Evolutionary conservation across 345 rosid species (phyloP), one percentile per base, ranked within the genome.

Genomic region (Lumnitzera racemosa): DNA sequence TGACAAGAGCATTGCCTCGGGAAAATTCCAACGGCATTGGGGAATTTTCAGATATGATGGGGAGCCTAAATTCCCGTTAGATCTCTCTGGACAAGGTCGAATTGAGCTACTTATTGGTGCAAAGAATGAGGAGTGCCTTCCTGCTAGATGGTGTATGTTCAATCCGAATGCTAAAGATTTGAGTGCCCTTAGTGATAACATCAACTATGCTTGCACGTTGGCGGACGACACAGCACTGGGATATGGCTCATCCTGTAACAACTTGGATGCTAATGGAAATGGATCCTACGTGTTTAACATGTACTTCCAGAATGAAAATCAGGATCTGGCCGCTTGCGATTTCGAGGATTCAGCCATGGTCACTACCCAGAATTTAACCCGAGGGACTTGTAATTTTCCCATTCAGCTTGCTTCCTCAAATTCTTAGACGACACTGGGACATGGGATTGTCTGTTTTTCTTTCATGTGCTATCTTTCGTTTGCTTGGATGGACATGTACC

Each of bases 11-110:
- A 73, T 87, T 53, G 96, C 84, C 50, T 97, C 97, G 0, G 99
- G 99, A 41, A 74, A 61, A 53, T 94, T 90, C 25, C 97, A 94
- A 77, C 95, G 99, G 24, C 97, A 94, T 15, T 90, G 97, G 97
- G 95, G 97, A 20, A 80, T 94, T 47, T 90, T 83, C 43, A 67
- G 76, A 55, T 92, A 78, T 23, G 96, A 94, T 12, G 97, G 96
- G 50, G 88, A 88, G 65, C 91, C 96, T 9, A 92, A 92, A 61
- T 92, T 81, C 62, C 66, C 74, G 0, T 43, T 87, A 6, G 96
- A 90, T 67, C 50, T 90, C 6, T 79, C 90, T 0, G 96, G 97
- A 8, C 76, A 68, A 73, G 80, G 76, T 43, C 86, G 80, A 65
- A 84, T 82, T 77, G 81, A 67, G 76, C 29, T 67, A 0, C 83